phyloP scores from a whole-genome alignment of 441 rosid genomes.

The Erysimum pusillum region DNA sequence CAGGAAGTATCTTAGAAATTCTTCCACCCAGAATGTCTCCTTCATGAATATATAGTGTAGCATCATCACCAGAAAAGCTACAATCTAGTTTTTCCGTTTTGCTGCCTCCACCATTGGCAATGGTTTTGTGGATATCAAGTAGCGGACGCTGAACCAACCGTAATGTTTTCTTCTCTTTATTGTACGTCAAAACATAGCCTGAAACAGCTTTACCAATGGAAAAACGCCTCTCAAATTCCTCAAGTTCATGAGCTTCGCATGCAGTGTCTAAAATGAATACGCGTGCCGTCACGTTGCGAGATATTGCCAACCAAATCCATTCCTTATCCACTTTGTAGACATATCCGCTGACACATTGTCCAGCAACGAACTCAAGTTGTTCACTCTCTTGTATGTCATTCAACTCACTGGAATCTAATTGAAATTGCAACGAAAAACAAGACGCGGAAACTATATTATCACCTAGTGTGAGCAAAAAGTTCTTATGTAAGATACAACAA shows the following conservation, averaged over 20 bases:
- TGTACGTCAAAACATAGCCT: slow-evolving; percentile 73
- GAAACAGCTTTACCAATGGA: slow-evolving; percentile 72
- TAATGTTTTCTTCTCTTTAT: slow-evolving; percentile 73
- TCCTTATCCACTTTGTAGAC: slow-evolving; percentile 90
- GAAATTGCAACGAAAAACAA: slow-evolving; percentile 28
- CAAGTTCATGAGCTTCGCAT: slow-evolving; percentile 77
- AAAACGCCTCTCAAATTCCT: slow-evolving; percentile 71
- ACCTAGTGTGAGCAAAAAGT: slow-evolving; percentile 8
- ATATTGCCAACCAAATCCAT: slow-evolving; percentile 87
- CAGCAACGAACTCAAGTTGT: slow-evolving; percentile 62
- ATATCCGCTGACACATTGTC: slow-evolving; percentile 73
- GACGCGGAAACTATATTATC: slow-evolving; percentile 29
- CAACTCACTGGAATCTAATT: slow-evolving; percentile 57
- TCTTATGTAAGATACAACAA: slow-evolving; percentile 8
- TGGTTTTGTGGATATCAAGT: slow-evolving; percentile 41
- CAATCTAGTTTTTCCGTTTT: slow-evolving; percentile 43
- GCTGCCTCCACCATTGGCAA: slow-evolving; percentile 42
- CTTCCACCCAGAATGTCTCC: slow-evolving; percentile 91
- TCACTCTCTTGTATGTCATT: slow-evolving; percentile 50
- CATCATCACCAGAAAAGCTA: slow-evolving; percentile 50
- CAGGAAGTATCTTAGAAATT: slow-evolving; percentile 78
- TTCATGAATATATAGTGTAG: slow-evolving; percentile 63
- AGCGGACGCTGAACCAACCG: slow-evolving; percentile 79
- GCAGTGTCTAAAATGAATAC: slow-evolving; percentile 83
- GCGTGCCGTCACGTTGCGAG: slow-evolving; percentile 79